Percentiles rank a stretch among this genome's conserved stretches.
These are phyloP conservation scores for Coprinopsis sp. DNA, from an alignment of 768 basidiomycete genomes.

Conservation along the genomic window DNA sequence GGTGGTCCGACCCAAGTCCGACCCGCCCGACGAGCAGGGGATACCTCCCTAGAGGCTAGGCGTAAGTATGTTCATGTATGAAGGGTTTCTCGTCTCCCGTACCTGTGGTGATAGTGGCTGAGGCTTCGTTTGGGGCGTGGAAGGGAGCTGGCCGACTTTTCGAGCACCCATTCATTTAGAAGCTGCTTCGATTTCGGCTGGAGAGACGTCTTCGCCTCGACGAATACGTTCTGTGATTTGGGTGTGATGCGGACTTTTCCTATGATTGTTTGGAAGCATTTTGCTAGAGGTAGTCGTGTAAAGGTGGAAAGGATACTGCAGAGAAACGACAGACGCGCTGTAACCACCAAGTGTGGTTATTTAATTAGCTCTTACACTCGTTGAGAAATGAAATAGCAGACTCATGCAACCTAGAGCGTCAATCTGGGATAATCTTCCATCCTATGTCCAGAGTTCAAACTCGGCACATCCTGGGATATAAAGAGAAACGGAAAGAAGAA, in stretches of 20 bases:
- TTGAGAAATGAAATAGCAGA: constrained; percentile 4
- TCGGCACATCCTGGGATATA: too few relatives aligned
- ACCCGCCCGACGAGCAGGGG: constrained; percentile 8
- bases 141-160: constrained; percentile 4
- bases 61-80: background rate
- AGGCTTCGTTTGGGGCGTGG: too few relatives aligned
- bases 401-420: constrained; percentile 44
- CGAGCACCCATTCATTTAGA: constrained; percentile 37
- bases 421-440: constrained; percentile 34
- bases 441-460: too few relatives aligned
- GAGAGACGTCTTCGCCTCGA: constrained; percentile 48
- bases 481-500: too few relatives aligned
- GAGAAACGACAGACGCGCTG: constrained; percentile 40
- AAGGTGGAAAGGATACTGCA: constrained; percentile 44
- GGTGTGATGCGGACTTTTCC: constrained; percentile 46
- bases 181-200: constrained; percentile 48
- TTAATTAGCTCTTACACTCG: constrained; percentile 1
- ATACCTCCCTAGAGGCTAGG: background rate
- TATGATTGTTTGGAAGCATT: constrained; percentile 53
- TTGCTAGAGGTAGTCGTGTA: constrained; percentile 41
- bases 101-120: background rate
- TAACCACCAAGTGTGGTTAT: background rate
- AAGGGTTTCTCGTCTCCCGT: constrained; percentile 7
- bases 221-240: constrained; percentile 49
- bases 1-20: too few relatives aligned